Evolutionary conservation across 2,329 filamentous ascomycete species (phyloP).

Genomic region (Ilyonectria sp.): DNA sequence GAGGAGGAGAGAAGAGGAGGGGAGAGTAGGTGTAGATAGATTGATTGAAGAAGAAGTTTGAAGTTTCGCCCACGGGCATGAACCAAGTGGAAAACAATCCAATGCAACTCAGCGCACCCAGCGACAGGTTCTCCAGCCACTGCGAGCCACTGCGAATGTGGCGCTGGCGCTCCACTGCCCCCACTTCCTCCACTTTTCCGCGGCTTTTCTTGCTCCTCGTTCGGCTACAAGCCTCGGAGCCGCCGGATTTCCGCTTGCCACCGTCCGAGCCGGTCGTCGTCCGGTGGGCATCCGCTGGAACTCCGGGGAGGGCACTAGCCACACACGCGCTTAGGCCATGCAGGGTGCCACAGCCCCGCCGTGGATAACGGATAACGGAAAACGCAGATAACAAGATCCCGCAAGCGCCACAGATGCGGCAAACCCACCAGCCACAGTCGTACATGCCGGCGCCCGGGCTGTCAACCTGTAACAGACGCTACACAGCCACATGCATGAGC

Average conservation of each 20-base stretch:
- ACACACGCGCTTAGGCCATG: not conserved
- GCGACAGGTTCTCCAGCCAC: constrained; percentile 45
- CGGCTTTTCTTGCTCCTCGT: constrained; percentile 43
- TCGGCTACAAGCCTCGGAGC: constrained; percentile 51
- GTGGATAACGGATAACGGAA: not conserved
- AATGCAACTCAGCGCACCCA: constrained; percentile 40
- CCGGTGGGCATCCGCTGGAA: constrained; percentile 35
- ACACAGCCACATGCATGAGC: constrained; percentile 29
- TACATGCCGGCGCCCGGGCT: constrained; percentile 20
- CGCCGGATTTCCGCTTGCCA: constrained; percentile 47
- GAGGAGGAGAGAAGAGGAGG: constrained; percentile 33
- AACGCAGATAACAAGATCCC: not conserved
- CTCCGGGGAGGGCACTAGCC: constrained; percentile 13
- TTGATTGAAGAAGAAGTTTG: constrained; percentile 35
- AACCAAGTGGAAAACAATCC: constrained; percentile 43
- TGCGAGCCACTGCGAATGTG: constrained; percentile 37
- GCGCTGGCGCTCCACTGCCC: constrained; percentile 36
- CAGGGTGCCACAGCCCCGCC: constrained; percentile 3
- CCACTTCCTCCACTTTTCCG: constrained; percentile 46
- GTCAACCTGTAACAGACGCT: constrained; percentile 7
- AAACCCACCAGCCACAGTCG: constrained; percentile 13
- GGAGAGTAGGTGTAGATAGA: constrained; percentile 32
- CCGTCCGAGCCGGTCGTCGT: constrained; percentile 38
- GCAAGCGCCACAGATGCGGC: constrained; percentile 15
- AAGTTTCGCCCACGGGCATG: constrained; percentile 30